A percentile compares a stretch with the other conserved stretches of the same genome.
These are phyloP conservation scores for Mallotus repandus DNA, from an alignment of 441 rosid species.

Conservation along the genomic window DNA sequence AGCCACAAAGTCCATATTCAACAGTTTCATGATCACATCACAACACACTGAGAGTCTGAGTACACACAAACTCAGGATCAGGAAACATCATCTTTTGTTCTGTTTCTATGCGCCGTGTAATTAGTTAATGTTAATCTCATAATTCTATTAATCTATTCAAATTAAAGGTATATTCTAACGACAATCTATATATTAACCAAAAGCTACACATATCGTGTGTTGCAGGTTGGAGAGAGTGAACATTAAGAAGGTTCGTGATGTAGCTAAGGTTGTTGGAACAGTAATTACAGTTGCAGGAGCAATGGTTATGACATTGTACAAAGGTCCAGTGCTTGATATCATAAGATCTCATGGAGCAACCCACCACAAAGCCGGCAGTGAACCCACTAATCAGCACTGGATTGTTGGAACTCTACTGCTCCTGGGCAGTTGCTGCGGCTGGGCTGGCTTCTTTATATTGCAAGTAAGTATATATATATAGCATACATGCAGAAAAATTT, in stretches of 20 bases:
- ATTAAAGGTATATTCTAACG: too few relatives aligned
- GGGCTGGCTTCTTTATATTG: slow-evolving; percentile 84
- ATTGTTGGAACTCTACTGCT: slow-evolving; percentile 69
- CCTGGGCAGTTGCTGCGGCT: slow-evolving; percentile 53
- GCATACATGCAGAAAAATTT: too few relatives aligned
- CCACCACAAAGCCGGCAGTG: slow-evolving; percentile 34
- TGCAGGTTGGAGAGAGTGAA: slow-evolving; percentile 70
- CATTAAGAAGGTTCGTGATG: slow-evolving; percentile 55
- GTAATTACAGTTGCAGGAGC: slow-evolving; percentile 76
- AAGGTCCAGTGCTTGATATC: slow-evolving; percentile 75
- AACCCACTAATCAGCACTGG: slow-evolving; percentile 51
- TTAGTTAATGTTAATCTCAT: background rate
- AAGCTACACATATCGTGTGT: background rate
- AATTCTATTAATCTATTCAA: background rate
- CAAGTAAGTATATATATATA: slow-evolving; percentile 47
- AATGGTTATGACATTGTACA: slow-evolving; percentile 90
- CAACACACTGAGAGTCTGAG: background rate
- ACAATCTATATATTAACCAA: too few relatives aligned
- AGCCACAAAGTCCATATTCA: background rate
- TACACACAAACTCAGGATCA: too few relatives aligned
- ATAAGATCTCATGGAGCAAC: slow-evolving; percentile 35
- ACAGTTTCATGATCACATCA: background rate
- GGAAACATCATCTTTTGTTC: too few relatives aligned
- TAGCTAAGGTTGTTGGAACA: slow-evolving; percentile 82
- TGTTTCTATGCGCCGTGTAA: background rate